These are phyloP conservation scores for Colletotrichum cereale DNA, from an alignment of 2,329 filamentous ascomycete genomes.

Conservation along the genomic window DNA sequence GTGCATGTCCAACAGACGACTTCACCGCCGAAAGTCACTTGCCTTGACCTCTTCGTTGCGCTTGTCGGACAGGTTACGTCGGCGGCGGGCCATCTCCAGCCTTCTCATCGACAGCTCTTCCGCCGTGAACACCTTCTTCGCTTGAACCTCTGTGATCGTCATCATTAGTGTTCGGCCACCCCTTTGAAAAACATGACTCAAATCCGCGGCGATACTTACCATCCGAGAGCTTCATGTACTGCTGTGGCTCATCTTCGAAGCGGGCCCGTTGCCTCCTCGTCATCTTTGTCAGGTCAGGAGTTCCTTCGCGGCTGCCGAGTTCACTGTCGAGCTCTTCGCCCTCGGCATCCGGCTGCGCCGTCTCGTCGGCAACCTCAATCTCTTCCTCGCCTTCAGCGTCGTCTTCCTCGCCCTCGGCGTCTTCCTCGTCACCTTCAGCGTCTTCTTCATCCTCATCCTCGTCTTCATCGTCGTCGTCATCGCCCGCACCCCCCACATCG, in stretches of 20 bases:
- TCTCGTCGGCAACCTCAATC: constrained; percentile 48
- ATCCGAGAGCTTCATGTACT: constrained; percentile 72
- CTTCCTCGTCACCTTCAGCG: constrained; percentile 50
- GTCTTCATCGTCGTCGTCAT: constrained; percentile 45
- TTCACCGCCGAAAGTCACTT: constrained; percentile 40
- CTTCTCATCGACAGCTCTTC: constrained; percentile 73
- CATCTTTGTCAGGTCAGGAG: constrained; percentile 70
- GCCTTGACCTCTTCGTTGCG: constrained; percentile 75
- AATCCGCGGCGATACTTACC: constrained; percentile 53
- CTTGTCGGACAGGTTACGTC: constrained; percentile 74
- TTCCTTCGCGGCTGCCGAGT: constrained; percentile 61
- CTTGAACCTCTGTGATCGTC: constrained; percentile 67
- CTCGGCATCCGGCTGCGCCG: constrained; percentile 49
- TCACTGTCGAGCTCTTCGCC: constrained; percentile 60
- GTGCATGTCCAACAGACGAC: not conserved
- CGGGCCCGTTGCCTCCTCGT: constrained; percentile 71
- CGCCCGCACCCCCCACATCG: constrained; percentile 50
- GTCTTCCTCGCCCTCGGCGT: constrained; percentile 60
- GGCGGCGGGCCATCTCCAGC: constrained; percentile 71
- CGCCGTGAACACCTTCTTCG: constrained; percentile 71
- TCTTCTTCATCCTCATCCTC: constrained; percentile 56
- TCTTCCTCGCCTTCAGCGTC: constrained; percentile 55
- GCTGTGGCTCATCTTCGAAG: constrained; percentile 67
- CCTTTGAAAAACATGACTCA: not conserved
- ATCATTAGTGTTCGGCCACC: constrained; percentile 38